Evolutionary conservation across 768 basidiomycete species (phyloP).

Genomic region (Scleroderma citrinum): DNA sequence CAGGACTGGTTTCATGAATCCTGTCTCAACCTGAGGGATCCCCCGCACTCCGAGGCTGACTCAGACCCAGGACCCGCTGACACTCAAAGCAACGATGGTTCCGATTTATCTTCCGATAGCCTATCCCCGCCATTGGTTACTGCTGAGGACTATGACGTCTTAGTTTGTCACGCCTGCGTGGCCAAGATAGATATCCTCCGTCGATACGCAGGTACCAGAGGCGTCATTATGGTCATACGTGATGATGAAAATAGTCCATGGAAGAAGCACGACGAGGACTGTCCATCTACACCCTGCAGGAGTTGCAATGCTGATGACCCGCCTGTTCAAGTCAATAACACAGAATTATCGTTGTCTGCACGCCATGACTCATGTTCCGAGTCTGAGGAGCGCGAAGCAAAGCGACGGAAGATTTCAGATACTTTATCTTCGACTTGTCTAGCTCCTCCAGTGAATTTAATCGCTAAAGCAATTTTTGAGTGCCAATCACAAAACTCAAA

Average conservation of each 20-base stretch:
- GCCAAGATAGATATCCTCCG: slow-evolving; percentile 44
- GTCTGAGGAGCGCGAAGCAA: slow-evolving; percentile 34
- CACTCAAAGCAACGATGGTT: slow-evolving; percentile 36
- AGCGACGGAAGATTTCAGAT: slow-evolving; percentile 38
- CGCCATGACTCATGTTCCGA: slow-evolving; percentile 32
- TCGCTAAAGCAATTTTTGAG: slow-evolving; percentile 42
- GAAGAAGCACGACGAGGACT: slow-evolving; percentile 40
- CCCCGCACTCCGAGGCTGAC: slow-evolving; percentile 38
- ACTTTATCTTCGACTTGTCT: slow-evolving; percentile 42
- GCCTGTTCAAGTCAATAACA: slow-evolving; percentile 21
- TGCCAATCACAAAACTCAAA: slow-evolving; percentile 11
- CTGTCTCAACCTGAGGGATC: slow-evolving; percentile 73
- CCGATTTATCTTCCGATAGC: slow-evolving; percentile 57
- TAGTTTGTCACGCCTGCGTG: slow-evolving; percentile 73
- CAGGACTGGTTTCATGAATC: slow-evolving; percentile 94
- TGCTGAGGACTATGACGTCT: slow-evolving; percentile 65
- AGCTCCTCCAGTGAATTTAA: slow-evolving; percentile 45
- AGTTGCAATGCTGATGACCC: slow-evolving; percentile 11
- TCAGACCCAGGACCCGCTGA: slow-evolving; percentile 11
- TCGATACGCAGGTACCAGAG: slow-evolving; percentile 63
- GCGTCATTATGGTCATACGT: slow-evolving; percentile 62
- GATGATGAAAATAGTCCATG: slow-evolving; percentile 42
- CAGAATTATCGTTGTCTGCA: slow-evolving; percentile 30
- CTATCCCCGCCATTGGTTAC: slow-evolving; percentile 65
- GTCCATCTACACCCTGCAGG: neutral